Percentiles rank a stretch among this genome's conserved stretches.
These are phyloP conservation scores for Crucihimalaya himalaica DNA, from an alignment of 345 rosid species.

Conservation along the genomic window DNA sequence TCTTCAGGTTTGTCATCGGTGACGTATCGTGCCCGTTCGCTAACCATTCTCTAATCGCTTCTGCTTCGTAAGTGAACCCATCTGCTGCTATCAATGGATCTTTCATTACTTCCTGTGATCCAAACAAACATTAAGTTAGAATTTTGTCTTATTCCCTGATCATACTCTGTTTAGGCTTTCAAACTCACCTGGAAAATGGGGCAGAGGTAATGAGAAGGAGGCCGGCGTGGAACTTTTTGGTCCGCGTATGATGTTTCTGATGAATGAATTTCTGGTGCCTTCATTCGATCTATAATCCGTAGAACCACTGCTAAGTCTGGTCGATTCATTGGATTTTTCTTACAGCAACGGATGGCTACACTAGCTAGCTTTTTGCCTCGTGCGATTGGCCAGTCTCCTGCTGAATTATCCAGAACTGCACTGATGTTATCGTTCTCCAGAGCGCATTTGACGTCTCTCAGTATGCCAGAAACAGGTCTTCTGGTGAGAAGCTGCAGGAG, in stretches of 20 bases:
- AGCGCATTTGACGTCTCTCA: slow-evolving; percentile 67
- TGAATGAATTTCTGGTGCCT: slow-evolving; percentile 30
- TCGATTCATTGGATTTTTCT: slow-evolving; percentile 45
- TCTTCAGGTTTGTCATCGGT: slow-evolving; percentile 88
- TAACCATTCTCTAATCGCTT: slow-evolving; percentile 87
- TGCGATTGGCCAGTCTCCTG: slow-evolving; percentile 76
- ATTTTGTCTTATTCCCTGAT: not conserved
- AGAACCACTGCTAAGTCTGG: slow-evolving; percentile 66
- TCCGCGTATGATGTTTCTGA: slow-evolving; percentile 39
- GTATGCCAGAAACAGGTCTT: slow-evolving; percentile 51
- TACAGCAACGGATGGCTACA: slow-evolving; percentile 75
- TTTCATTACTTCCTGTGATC: slow-evolving; percentile 49
- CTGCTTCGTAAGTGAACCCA: slow-evolving; percentile 89
- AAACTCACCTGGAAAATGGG: slow-evolving; percentile 82
- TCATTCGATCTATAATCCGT: slow-evolving; percentile 57
- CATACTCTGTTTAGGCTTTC: not conserved
- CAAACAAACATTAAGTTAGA: not conserved
- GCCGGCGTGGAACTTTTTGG: slow-evolving; percentile 49
- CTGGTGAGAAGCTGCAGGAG: slow-evolving; percentile 76
- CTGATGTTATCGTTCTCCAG: slow-evolving; percentile 60
- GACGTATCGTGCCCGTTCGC: slow-evolving; percentile 77
- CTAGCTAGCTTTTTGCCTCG: slow-evolving; percentile 58
- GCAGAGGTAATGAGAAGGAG: slow-evolving; percentile 85
- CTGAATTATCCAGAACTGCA: slow-evolving; percentile 61
- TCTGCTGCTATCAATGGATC: slow-evolving; percentile 91